Evolutionary conservation across 1,139 yeast species (phyloP), one percentile per base, ranked within the genome.

Genomic region (Ashbya aceris): DNA sequence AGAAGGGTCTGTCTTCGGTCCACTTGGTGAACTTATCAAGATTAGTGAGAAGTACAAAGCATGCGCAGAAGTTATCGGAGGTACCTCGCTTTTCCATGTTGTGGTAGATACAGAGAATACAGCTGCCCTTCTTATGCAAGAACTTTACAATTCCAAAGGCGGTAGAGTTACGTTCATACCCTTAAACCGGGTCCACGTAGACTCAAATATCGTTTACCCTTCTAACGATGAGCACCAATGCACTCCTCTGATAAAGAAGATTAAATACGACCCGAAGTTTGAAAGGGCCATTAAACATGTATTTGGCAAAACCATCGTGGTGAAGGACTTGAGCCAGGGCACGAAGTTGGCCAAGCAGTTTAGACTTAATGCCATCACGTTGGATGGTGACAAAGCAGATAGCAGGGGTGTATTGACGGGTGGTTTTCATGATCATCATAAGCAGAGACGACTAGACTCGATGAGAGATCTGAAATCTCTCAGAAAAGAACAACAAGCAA

Each of bases 111-210:
- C 73, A 37, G 96, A 89, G 52, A 79, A 74, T 38, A 85, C 96
- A 1, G 97, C 97, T 0, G 71, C 86, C 4, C 58, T 73, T 10
- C 62, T 91, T 2, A 82, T 91, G 81, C 80, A 81, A 38, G 93
- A 85, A 55, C 67, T 91, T 45, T 70, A 71, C n/a, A 70, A 83
- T 42, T 76, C 74, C 44, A 78, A 76, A 48, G 71, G 78, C 4
- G 97, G 97, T 1, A 73, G 96, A 54, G 89, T 84, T 0, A 86
- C 97, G 0, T 87, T 91, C 55, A 79, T 91, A 66, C 97, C 98
- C 0, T 67, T 91, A 50, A 86, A 86, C 57, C 70, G 95, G 50
- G 58, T 89, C n/a, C 77, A 76, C 52, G 91, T 91, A 0, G 78
- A 74, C 34, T 63, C 73, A 3, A 66, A 62, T 33, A 77, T 74